Base-by-base conservation (phyloP, 768 basidiomycete genomes). In the Boletales sp. region DNA sequence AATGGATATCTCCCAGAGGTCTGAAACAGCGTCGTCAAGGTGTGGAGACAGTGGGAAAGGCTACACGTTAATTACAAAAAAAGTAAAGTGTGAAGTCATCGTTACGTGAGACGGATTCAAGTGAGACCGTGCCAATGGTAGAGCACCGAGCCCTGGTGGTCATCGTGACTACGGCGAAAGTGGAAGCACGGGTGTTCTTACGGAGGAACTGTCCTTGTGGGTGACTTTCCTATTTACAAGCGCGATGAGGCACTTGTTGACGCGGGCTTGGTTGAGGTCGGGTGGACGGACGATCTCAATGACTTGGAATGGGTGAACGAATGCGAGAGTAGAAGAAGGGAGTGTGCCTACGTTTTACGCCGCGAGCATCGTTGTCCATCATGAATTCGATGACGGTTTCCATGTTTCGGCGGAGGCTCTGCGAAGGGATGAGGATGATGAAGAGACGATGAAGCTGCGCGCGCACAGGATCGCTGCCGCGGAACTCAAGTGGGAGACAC, bases 211-310 rank as follows among this genome's bases (percentile, higher is more conserved):
- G 38, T 88, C 83, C 67, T 94, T 94, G 48, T 73, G 74, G 1
- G 93, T 88, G 17, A 90, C 78, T 63, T 94, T 95, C 43, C 90
- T 78, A 62, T 86, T 87, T 5, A 94, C 92, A 8, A 97, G 73
- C 2, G 92, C 90, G 45, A 97, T 92, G 34, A 97, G 75, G 58
- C 92, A 95, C 65, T 92, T 94, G 68, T 97, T 95, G 37, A 92
- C 94, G 38, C 89, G 79, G 8, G 92, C 87, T 72, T 95, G 93
- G 45, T 85, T 90, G 34, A 95, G 77, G 54, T 92, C 89, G 0
- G 91, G 90, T 2, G 83, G 83, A 37, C 75, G 77, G 57, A 94
- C 79, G 47, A 94, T 75, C 48, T 91, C 88, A 29, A 78, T 69
- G 19, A 94, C 93, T 95, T 4, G 9, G 17, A 15, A n/a, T 27